A percentile compares a stretch with the other conserved stretches of the same genome.
Conservation (phyloP, 805 yeast genomes). For the Suhomyces vadensis region DNA sequence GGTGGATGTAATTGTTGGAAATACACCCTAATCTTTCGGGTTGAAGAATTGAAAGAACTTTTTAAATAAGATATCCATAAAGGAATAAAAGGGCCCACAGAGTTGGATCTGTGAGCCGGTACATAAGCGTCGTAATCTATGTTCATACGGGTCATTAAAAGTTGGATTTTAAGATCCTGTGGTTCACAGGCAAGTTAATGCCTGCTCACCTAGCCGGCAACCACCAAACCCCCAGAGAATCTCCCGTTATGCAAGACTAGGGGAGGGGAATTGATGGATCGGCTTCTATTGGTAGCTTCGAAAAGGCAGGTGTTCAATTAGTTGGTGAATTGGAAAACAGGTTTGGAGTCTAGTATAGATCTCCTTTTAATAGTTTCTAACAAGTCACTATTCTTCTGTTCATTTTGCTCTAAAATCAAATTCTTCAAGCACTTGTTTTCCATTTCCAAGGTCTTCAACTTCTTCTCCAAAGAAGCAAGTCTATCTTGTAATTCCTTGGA, state of each 20-base stretch:
- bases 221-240: too few relatives aligned
- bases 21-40: conserved; percentile 14
- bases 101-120: conserved; percentile 12
- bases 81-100: conserved; percentile 16
- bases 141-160: conserved; percentile 30
- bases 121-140: conserved; percentile 17
- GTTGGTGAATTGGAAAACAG: conserved; percentile 33
- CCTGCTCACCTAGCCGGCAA: neutral
- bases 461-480: conserved; percentile 64
- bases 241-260: too few relatives aligned
- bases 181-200: neutral
- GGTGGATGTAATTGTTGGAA: conserved; percentile 17
- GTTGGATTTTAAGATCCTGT: conserved; percentile 35
- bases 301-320: conserved; percentile 13
- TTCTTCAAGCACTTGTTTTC: conserved; percentile 85
- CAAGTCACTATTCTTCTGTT: conserved; percentile 28
- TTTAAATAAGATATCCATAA: conserved; percentile 12
- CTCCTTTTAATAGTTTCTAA: conserved; percentile 30
- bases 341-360: conserved; percentile 20
- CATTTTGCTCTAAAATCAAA: conserved; percentile 77
- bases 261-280: too few relatives aligned
- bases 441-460: conserved; percentile 85
- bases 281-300: neutral
- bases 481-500: conserved; percentile 71
- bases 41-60: conserved; percentile 16